A percentile compares a stretch with the other conserved stretches of the same genome.
phyloP scores from a whole-genome alignment of 176 grass and related monocot genomes.

The Areca catechu region DNA sequence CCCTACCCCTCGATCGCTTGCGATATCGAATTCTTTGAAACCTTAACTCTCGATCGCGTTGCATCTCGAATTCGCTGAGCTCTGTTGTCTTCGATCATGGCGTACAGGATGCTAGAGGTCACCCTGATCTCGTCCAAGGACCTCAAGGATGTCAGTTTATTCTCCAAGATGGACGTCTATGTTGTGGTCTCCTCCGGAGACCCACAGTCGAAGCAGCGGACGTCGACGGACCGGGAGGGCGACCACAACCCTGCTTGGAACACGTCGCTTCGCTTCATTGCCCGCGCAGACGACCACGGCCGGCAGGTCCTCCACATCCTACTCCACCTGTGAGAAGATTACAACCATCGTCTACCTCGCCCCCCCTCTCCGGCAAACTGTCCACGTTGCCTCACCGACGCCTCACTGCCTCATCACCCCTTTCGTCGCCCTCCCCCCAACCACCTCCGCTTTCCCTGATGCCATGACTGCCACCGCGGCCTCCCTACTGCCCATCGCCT shows the following conservation, averaged over 20 bases:
- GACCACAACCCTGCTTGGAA: constrained; percentile 60
- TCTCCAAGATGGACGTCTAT: constrained; percentile 65
- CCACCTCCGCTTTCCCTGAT: no score
- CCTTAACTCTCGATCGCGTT: neutral
- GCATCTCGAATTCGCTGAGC: no score
- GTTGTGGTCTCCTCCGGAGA: constrained; percentile 42
- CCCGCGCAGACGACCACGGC: constrained; percentile 22
- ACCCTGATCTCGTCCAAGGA: constrained; percentile 53
- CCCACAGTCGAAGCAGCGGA: constrained; percentile 35
- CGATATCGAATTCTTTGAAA: no score
- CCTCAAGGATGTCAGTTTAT: constrained; percentile 59
- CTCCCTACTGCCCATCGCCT: no score
- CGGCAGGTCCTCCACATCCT: constrained; percentile 44
- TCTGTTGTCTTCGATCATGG: constrained; percentile 25
- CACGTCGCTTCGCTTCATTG: constrained; percentile 33
- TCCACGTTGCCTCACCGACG: no score
- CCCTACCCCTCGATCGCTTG: no score
- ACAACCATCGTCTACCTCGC: no score
- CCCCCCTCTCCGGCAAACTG: no score
- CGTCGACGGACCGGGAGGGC: constrained; percentile 37
- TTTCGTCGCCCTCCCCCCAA: no score
- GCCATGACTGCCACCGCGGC: no score
- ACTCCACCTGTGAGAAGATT: no score
- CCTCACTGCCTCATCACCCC: no score
- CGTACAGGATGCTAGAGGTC: constrained; percentile 47